Evolutionary conservation across 495 filamentous ascomycete species (phyloP), one percentile per base, ranked within the genome.

Genomic region (Rostrohypoxylon terebratum): DNA sequence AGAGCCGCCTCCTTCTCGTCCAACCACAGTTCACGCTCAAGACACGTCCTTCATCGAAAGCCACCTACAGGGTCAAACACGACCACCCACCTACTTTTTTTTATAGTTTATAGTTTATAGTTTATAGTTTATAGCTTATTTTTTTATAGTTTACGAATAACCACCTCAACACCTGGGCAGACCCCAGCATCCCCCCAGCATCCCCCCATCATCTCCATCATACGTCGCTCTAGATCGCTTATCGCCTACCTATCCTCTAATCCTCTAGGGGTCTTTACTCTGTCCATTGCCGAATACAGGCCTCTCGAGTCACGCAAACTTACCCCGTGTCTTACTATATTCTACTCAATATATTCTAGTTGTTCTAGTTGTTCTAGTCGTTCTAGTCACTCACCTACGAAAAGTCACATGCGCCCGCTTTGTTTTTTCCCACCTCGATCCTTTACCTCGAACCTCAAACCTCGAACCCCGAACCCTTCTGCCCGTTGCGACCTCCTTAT

Each of bases 21-120:
- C 76, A 78, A 78, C 74, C 74, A 78, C 72, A 68, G 11, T 14
- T 66, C 72, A 61, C 58, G 40, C 42, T 77, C 64, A 68, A 64
- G 33, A 75, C 76, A 78, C 76, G 75, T 72, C 73, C 70, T 74
- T 72, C 59, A 66, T 66, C 69, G 63, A 72, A 33, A 69, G 57
- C 71, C 70, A 75, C 68, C 66, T 66, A 77, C 60, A 77, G 68
- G 73, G 60, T 69, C 66, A 58, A 66, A 45, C 3, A 73, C 40
- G 57, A 47, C 45, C 60, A 48, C 63, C 45, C 72, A 69, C 60
- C 47, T 40, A 58, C 61, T 45, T 66, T 64, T 64, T 66, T 50
- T 57, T 63, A 63, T 51, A 54, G 61, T 71, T 66, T 45, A n/a
- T n/a, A n/a, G n/a, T n/a, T n/a, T n/a, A n/a, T n/a, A n/a, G n/a